Conservation (phyloP, 805 yeast genomes). For the Zygosaccharomyces pseudorouxii region DNA sequence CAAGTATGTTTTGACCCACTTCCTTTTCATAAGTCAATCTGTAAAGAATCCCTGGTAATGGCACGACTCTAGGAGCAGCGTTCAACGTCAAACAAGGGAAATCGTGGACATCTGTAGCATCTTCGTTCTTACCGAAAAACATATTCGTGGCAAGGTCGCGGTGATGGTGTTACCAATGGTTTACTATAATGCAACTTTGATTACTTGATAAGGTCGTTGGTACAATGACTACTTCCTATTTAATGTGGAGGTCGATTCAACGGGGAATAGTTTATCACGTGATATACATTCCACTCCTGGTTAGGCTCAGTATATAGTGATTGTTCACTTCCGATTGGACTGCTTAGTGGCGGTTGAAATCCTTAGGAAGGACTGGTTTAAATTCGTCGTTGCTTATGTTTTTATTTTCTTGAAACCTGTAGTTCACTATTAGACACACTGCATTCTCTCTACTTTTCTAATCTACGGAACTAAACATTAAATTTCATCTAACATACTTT, state of each 20-base stretch:
- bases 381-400: too few species aligned
- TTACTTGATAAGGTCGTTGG: neutral
- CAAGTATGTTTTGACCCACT: conserved; percentile 45
- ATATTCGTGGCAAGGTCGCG: neutral
- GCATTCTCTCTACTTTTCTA: too few species aligned
- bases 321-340: too few species aligned
- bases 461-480: too few species aligned
- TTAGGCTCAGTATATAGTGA: neutral
- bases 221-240: conserved; percentile 1
- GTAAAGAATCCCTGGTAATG: conserved; percentile 60
- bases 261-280: neutral
- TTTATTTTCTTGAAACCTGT: too few species aligned
- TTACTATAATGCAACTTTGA: neutral
- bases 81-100: conserved; percentile 19
- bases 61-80: conserved; percentile 36
- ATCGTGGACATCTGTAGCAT: neutral
- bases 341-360: too few species aligned
- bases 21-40: conserved; percentile 48
- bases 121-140: conserved; percentile 2
- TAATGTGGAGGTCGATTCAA: neutral
- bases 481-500: neutral
- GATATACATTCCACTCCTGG: neutral
- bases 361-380: too few species aligned
- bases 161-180: neutral
- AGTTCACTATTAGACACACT: too few species aligned